Conservation (phyloP, 495 filamentous ascomycete species). For the Chaetomidium leptoderma region DNA sequence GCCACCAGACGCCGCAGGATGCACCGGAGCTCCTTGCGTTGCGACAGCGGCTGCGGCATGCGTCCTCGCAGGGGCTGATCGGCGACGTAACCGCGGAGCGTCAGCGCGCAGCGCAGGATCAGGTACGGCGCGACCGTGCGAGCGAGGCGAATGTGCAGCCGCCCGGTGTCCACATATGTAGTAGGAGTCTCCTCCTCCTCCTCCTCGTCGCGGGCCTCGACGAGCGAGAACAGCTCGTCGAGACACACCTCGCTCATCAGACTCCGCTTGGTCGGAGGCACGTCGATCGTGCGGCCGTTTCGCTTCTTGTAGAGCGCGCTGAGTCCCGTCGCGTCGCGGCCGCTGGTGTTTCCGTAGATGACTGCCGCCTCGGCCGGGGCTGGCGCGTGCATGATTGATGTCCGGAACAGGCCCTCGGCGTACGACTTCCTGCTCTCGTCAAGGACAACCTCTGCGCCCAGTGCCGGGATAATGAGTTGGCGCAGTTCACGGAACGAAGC, state of each 20-base stretch:
- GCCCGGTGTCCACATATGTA: conserved; percentile 7
- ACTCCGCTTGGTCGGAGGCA: conserved; percentile 57
- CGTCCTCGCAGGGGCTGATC: conserved; percentile 87
- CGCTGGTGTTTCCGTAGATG: conserved; percentile 32
- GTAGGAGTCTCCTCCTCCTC: neutral
- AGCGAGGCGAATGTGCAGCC: conserved; percentile 59
- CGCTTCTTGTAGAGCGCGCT: conserved; percentile 60
- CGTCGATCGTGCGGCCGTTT: conserved; percentile 65
- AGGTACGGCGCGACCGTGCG: conserved; percentile 76
- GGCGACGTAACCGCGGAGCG: conserved; percentile 75
- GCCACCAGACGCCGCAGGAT: conserved; percentile 60
- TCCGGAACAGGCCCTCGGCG: conserved; percentile 70
- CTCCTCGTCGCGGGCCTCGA: conserved; percentile 37
- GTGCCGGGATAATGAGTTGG: conserved; percentile 65
- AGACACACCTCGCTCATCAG: conserved; percentile 76
- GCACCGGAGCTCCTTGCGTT: conserved; percentile 72
- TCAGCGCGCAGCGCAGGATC: conserved; percentile 73
- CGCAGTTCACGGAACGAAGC: conserved; percentile 63
- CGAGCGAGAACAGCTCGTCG: conserved; percentile 74
- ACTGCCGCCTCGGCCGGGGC: conserved; percentile 59
- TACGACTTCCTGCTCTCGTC: conserved; percentile 68
- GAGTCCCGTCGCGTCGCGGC: conserved; percentile 50
- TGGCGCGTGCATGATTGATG: conserved; percentile 73
- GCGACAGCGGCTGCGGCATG: conserved; percentile 85
- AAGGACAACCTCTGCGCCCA: conserved; percentile 61